These are phyloP conservation scores for Schoenoplectus tabernaemontani DNA, from an alignment of 202 grass and related monocot species.

Conservation along the genomic window DNA sequence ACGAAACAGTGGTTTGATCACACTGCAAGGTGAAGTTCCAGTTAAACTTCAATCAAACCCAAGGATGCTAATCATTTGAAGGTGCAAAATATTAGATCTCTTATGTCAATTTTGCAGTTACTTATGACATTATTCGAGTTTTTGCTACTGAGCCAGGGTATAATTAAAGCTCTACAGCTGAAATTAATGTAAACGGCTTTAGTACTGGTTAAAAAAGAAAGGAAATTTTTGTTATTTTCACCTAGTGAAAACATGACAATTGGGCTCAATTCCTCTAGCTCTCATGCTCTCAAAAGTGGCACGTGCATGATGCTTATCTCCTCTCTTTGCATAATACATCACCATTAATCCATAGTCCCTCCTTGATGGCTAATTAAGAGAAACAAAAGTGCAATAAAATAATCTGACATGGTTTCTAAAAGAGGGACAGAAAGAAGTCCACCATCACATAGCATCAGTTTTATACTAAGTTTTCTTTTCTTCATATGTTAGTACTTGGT, in stretches of 20 bases:
- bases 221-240: conserved; percentile 10
- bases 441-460: not conserved
- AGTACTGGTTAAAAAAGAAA: not conserved
- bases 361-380: conserved; percentile 66
- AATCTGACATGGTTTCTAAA: not conserved
- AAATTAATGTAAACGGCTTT: not conserved
- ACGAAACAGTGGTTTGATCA: not conserved
- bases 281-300: conserved; percentile 97
- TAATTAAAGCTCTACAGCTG: too few species aligned
- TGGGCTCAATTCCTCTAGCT: conserved; percentile 94
- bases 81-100: not conserved
- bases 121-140: not conserved
- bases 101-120: not conserved
- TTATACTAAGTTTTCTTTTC: not conserved
- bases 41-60: not conserved
- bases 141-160: not conserved
- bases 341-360: conserved; percentile 84
- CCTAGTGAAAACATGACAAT: conserved; percentile 88
- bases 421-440: too few species aligned
- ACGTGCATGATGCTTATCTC: conserved; percentile 96
- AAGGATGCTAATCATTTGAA: not conserved
- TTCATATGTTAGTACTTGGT: not conserved
- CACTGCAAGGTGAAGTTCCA: not conserved
- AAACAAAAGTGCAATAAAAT: not conserved
- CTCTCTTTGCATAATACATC: conserved; percentile 94